Percentiles rank a stretch among this genome's conserved stretches.
These are phyloP conservation scores for Fraxinus latifolia DNA, from an alignment of 305 asterid species.

Conservation along the genomic window DNA sequence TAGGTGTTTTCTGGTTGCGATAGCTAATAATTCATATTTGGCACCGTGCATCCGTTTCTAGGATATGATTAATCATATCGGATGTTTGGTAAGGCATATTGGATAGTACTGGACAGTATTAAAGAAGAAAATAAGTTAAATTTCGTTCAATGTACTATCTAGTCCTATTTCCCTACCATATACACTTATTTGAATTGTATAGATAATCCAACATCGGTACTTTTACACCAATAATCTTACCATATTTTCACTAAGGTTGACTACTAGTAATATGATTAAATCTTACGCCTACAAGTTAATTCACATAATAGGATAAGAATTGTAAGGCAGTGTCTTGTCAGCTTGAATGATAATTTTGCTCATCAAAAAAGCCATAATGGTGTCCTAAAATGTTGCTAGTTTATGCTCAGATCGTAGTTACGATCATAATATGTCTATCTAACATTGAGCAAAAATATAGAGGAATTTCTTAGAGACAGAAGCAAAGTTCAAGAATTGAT, in stretches of 20 bases:
- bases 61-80: not conserved
- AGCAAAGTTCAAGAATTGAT: slow-evolving; percentile 68
- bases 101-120: not conserved
- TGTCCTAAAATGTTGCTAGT: not conserved
- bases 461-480: slow-evolving; percentile 76
- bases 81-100: not conserved
- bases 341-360: not conserved
- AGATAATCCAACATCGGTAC: not conserved
- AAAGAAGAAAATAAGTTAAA: not conserved
- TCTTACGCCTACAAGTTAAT: not conserved
- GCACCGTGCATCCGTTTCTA: not conserved
- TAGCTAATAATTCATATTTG: not conserved
- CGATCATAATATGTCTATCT: not conserved
- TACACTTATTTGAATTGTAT: not conserved
- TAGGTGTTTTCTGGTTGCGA: not conserved
- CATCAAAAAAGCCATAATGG: not conserved
- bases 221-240: not conserved
- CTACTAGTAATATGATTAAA: not conserved
- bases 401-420: not conserved
- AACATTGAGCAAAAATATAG: slow-evolving; percentile 26
- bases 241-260: not conserved
- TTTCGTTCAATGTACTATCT: not conserved
- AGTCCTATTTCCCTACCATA: not conserved
- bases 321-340: not conserved
- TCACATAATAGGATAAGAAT: not conserved